A percentile compares a stretch with the other conserved stretches of the same genome.
phyloP scores from a whole-genome alignment of 108 stramenopile species.

The Stephanodiscus minutulus region DNA sequence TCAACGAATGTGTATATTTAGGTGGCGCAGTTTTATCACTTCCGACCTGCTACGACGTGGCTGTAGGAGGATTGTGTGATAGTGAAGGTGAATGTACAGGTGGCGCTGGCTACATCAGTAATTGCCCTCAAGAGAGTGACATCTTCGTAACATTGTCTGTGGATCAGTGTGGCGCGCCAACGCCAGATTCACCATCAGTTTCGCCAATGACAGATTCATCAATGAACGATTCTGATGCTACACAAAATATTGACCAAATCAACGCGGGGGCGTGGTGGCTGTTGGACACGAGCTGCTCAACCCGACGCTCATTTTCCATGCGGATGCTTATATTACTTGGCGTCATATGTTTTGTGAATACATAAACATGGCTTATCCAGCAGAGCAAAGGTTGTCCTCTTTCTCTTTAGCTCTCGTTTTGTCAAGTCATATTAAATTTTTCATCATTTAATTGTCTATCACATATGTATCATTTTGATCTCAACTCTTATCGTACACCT shows the following conservation, averaged over 20 bases:
- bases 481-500: too few species aligned
- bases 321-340: not conserved
- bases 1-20: conserved; percentile 15
- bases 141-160: conserved; percentile 24
- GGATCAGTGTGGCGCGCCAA: conserved; percentile 15
- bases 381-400: too few species aligned
- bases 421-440: too few species aligned
- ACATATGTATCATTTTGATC: too few species aligned
- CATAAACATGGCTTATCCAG: too few species aligned
- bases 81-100: conserved; percentile 29
- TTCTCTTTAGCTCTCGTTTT: too few species aligned
- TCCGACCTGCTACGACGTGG: conserved; percentile 22
- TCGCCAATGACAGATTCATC: conserved; percentile 1
- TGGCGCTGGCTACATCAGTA: conserved; percentile 13
- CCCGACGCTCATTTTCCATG: not conserved
- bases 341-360: not conserved
- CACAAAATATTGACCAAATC: not conserved
- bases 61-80: conserved; percentile 35
- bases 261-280: not conserved
- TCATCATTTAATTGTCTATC: too few species aligned
- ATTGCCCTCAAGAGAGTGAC: conserved; percentile 19
- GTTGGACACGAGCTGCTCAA: not conserved
- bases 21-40: conserved; percentile 13
- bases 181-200: conserved; percentile 3
- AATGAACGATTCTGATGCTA: not conserved